phyloP scores from a whole-genome alignment of 2,329 filamentous ascomycete species.

The Cordyceps militaris region DNA sequence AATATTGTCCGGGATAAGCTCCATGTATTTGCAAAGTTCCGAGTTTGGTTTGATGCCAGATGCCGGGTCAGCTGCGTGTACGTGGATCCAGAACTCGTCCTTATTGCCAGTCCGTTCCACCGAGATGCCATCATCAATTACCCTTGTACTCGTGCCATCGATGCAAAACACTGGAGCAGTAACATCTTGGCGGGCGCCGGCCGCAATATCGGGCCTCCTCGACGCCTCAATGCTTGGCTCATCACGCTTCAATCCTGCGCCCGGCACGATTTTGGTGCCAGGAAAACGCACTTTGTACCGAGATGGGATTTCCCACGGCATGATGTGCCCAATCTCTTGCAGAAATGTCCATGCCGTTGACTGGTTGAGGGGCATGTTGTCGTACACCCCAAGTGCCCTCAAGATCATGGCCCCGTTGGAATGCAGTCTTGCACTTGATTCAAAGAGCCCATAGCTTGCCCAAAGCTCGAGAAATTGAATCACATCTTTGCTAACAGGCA shows the following conservation, averaged over 20 bases:
- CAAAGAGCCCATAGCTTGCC: constrained; percentile 51
- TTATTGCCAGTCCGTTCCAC: constrained; percentile 50
- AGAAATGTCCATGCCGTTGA: constrained; percentile 57
- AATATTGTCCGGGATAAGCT: constrained; percentile 51
- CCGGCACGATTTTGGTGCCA: constrained; percentile 35
- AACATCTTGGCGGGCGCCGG: constrained; percentile 44
- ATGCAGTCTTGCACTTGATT: constrained; percentile 44
- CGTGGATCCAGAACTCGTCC: constrained; percentile 64
- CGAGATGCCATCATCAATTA: constrained; percentile 76
- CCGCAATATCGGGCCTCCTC: constrained; percentile 37
- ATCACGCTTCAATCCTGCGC: constrained; percentile 34
- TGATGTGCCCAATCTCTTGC: constrained; percentile 66
- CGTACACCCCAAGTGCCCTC: constrained; percentile 54
- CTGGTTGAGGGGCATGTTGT: constrained; percentile 32
- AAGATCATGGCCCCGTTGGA: constrained; percentile 59
- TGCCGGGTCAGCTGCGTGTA: constrained; percentile 73
- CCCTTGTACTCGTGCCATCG: constrained; percentile 56
- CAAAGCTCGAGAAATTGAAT: constrained; percentile 65
- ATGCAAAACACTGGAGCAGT: constrained; percentile 63
- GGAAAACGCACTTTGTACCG: constrained; percentile 55
- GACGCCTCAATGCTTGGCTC: constrained; percentile 27
- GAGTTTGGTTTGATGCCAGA: constrained; percentile 58
- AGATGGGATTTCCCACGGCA: constrained; percentile 62
- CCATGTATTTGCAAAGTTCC: constrained; percentile 52
- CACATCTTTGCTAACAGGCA: constrained; percentile 36